A percentile compares a stretch with the other conserved stretches of the same genome.
Evolutionary conservation across 257 asterid genomes (phyloP).

Genomic region (Verbena officinalis): DNA sequence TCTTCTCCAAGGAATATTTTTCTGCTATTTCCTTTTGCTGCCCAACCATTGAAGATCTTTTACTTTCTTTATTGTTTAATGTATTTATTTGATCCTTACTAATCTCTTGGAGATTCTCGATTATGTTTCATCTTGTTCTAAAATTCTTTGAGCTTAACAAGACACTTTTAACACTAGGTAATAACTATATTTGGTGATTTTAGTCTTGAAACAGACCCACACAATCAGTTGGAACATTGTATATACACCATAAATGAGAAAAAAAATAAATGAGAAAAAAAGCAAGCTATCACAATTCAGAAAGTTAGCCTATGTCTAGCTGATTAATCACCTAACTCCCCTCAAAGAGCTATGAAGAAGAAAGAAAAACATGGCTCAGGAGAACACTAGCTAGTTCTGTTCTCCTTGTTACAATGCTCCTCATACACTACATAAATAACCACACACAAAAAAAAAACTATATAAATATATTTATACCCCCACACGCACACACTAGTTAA

Average conservation of each 20-base stretch:
- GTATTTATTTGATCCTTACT: no score
- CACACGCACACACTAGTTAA: conserved; percentile 17
- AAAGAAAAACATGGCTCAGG: conserved; percentile 1
- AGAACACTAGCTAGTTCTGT: conserved; percentile 26
- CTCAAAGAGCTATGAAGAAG: background rate
- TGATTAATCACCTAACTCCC: conserved; percentile 17
- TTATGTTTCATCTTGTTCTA: no score
- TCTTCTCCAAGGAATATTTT: no score
- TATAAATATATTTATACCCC: conserved; percentile 4
- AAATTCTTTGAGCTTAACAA: no score
- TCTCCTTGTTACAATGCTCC: conserved; percentile 20
- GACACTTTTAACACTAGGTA: no score
- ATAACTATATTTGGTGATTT: no score
- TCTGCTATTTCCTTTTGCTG: no score
- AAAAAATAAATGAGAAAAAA: background rate
- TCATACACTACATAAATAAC: conserved; percentile 1
- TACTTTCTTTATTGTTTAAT: no score
- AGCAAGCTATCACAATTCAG: background rate
- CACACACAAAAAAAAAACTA: conserved; percentile 22
- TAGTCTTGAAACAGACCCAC: no score
- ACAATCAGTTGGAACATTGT: no score
- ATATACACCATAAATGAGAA: background rate
- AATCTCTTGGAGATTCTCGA: no score
- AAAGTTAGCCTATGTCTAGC: conserved; percentile 22
- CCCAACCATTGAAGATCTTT: no score